Evolutionary conservation across 164 flowering plant genomes (phyloP), one percentile per base, ranked within the genome.

Genomic region (Berberis vulgaris): DNA sequence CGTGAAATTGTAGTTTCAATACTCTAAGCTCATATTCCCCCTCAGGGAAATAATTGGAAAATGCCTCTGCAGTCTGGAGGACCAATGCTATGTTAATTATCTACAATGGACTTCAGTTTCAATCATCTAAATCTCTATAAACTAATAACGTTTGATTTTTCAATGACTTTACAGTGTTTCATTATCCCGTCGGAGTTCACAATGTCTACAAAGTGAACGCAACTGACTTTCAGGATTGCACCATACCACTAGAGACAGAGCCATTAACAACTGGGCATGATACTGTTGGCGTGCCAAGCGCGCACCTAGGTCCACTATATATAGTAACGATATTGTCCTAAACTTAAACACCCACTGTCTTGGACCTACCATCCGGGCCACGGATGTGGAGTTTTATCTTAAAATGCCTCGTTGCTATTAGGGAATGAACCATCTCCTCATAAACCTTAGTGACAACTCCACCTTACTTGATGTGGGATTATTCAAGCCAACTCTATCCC

Each of bases 191-290:
- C 4, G 82, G 77, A 62, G 52, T 7, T 5, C 82, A 81, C 67
- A 57, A 57, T 41, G 45, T 41, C 60, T 57, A 7, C 60, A 41
- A 57, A 41, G 45, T 57, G 39, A 42, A 57, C 12, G 60, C n/a
- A 41, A 54, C 70, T 41, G 74, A 13, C 26, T 81, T 81, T 65
- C 45, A 69, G 50, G 7, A 67, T 12, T 81, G 82, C 46, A 13
- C 39, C 0, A 45, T 55, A 7, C 64, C 79, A 38, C 43, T 67
- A 2, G 6, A 7, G 1, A 10, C 6, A 1, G 58, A 41, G 43
- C 56, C 79, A 2, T 61, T 74, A 54, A 61, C 57, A 3, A 41
- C 67, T 1, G 84, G 80, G 50, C 71, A 69, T 9, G 80, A 81
- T 11, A 26, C 26, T 26, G 26, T 26, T 26, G 26, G 26, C 26